Conservation (phyloP, 768 basidiomycete species). For the Xerocomellus dryophilus region DNA sequence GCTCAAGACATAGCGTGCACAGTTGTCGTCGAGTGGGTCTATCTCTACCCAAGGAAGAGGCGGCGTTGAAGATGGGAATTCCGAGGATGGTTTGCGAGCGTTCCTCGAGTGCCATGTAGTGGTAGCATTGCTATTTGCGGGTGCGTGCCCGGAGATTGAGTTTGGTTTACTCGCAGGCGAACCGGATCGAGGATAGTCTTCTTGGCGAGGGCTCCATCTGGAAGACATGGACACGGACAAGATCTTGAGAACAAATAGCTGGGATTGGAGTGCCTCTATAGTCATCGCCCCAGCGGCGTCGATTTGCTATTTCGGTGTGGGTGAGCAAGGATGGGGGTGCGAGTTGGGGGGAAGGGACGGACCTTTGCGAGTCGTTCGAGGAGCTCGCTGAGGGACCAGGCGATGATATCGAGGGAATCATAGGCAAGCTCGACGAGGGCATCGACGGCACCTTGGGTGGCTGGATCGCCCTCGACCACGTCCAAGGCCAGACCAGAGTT, state of each 20-base stretch:
- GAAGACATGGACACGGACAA: constrained; percentile 74
- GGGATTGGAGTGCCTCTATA: constrained; percentile 79
- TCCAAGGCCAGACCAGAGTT: constrained; percentile 75
- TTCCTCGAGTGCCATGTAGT: constrained; percentile 24
- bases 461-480: constrained; percentile 70
- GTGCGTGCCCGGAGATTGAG: constrained; percentile 30
- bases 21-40: constrained; percentile 72
- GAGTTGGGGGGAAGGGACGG: constrained; percentile 16
- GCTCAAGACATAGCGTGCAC: constrained; percentile 77
- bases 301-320: constrained; percentile 43
- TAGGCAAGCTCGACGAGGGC: constrained; percentile 76
- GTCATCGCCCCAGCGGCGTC: constrained; percentile 50
- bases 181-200: constrained; percentile 39
- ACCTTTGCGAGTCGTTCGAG: constrained; percentile 80
- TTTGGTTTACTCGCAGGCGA: constrained; percentile 43
- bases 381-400: constrained; percentile 71
- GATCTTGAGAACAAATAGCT: constrained; percentile 82
- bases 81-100: constrained; percentile 41
- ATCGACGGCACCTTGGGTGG: constrained; percentile 72
- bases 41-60: constrained; percentile 58
- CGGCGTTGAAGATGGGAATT: constrained; percentile 32
- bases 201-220: constrained; percentile 56
- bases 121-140: constrained; percentile 32
- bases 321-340: constrained; percentile 9
- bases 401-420: constrained; percentile 78